Base-by-base conservation (phyloP, 2,329 filamentous ascomycete species). In the Stylonectria norvegica region DNA sequence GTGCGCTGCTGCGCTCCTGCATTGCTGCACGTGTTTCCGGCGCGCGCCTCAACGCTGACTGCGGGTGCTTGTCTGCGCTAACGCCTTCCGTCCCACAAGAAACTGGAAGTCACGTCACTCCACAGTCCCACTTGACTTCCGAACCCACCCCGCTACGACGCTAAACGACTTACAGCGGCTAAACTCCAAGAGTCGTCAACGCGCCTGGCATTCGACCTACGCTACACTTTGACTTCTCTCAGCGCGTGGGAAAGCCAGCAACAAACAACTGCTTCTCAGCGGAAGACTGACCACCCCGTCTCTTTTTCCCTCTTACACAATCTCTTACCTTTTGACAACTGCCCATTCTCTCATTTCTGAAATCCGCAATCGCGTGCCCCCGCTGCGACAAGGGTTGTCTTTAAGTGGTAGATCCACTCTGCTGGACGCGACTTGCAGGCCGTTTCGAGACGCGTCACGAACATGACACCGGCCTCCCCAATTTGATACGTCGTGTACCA, bases 401-500 rank as follows among this genome's bases (percentile, higher is more conserved):
- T 55, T 44, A 56, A 57, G 50, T 50, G 47, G 41, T 44, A 45
- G 50, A 51, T 56, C 58, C 58, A 47, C 46, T 45, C 39, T 47
- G 47, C 58, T 46, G 53, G n/a, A 62, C 60, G 59, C 61, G 61
- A 62, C 55, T 55, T 49, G 35, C 31, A 43, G 47, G 43, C 40
- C 47, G 45, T 35, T n/a, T n/a, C 38, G 42, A 45, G 52, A 59
- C 62, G 62, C 60, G 62, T 66, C 64, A 66, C 62, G 64, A 62
- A 57, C 56, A 65, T 63, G 58, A 61, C 59, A 57, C 63, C 63
- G 48, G 61, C 61, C 61, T 60, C 59, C 53, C 53, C 42, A 56
- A 50, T 63, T 61, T 59, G 53, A 62, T 49, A 49, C 30, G n/a
- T 18, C n/a, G 16, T n/a, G 27, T 14, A 32, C 37, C 23, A 22